Evolutionary conservation across 2,329 filamentous ascomycete genomes (phyloP).

Genomic region (Colletotrichum sp.): DNA sequence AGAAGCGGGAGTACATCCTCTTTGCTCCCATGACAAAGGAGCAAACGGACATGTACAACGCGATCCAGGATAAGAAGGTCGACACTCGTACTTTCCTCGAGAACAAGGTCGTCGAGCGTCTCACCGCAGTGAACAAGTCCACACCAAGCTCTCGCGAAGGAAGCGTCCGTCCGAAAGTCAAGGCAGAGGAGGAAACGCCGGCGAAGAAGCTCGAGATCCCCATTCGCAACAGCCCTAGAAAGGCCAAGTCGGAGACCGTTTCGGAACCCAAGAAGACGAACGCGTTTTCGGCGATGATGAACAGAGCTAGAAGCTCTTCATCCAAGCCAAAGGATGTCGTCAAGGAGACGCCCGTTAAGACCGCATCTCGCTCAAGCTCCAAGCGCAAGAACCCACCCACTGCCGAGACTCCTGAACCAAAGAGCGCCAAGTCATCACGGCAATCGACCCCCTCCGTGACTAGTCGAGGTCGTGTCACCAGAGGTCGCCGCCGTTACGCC

Average conservation of each 20-base stretch:
- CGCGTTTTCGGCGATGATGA: constrained; percentile 62
- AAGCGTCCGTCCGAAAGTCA: constrained; percentile 27
- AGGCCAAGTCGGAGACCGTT: constrained; percentile 28
- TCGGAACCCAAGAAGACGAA: constrained; percentile 36
- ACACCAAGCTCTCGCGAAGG: constrained; percentile 37
- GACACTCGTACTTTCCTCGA: constrained; percentile 80
- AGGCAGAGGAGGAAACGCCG: constrained; percentile 14
- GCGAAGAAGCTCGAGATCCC: constrained; percentile 32
- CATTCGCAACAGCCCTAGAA: constrained; percentile 39
- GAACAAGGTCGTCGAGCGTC: constrained; percentile 73
- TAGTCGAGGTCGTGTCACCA: constrained; percentile 50
- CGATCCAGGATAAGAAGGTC: constrained; percentile 59
- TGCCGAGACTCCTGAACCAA: constrained; percentile 47
- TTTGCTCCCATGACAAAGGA: constrained; percentile 91
- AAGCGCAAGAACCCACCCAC: constrained; percentile 39
- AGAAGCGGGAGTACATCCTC: constrained; percentile 94
- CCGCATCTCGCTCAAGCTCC: constrained; percentile 10
- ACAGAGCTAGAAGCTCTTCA: constrained; percentile 21
- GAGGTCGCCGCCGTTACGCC: constrained; percentile 48
- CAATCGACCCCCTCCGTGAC: constrained; percentile 73
- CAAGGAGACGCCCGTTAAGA: constrained; percentile 24
- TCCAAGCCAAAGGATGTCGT: constrained; percentile 25
- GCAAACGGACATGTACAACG: constrained; percentile 87
- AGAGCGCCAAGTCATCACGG: constrained; percentile 77
- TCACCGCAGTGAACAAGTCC: constrained; percentile 43